A percentile compares a stretch with the other conserved stretches of the same genome.
Evolutionary conservation across 1,284 basidiomycete species (phyloP).

Genomic region (Pseudozyma sp.): DNA sequence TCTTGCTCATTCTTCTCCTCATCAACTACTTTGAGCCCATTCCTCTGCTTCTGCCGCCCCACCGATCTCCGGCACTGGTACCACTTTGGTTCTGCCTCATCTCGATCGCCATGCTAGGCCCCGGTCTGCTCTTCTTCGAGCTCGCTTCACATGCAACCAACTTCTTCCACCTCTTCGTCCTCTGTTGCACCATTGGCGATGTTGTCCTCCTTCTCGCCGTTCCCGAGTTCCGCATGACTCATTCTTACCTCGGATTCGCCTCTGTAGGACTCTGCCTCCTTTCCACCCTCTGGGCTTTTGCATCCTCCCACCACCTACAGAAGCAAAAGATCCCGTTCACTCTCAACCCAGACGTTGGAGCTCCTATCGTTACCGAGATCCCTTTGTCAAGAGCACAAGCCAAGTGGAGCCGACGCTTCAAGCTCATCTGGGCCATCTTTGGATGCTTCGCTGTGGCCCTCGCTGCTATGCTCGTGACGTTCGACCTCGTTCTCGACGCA

Average conservation of each 20-base stretch:
- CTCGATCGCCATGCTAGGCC: slow-evolving; percentile 45
- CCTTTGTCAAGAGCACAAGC: slow-evolving; percentile 41
- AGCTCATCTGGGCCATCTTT: slow-evolving; percentile 42
- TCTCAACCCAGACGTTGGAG: slow-evolving; percentile 37
- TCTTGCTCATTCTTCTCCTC: slow-evolving; percentile 40
- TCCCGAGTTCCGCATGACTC: slow-evolving; percentile 36
- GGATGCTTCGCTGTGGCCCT: slow-evolving; percentile 33
- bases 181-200: slow-evolving; percentile 32
- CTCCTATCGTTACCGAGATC: slow-evolving; percentile 44
- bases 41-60: slow-evolving; percentile 46
- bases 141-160: slow-evolving; percentile 49
- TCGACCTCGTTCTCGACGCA: slow-evolving; percentile 52
- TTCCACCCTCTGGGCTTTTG: slow-evolving; percentile 44
- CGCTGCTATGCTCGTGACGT: slow-evolving; percentile 41
- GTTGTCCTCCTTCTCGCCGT: slow-evolving; percentile 38
- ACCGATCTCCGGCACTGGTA: slow-evolving; percentile 42
- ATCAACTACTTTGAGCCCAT: slow-evolving; percentile 52
- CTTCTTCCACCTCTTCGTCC: slow-evolving; percentile 45
- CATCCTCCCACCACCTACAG: slow-evolving; percentile 34
- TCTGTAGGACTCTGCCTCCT: slow-evolving; percentile 35
- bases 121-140: slow-evolving; percentile 55
- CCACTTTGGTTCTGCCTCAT: slow-evolving; percentile 54
- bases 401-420: slow-evolving; percentile 46
- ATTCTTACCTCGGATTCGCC: slow-evolving; percentile 44
- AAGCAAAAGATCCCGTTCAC: slow-evolving; percentile 37